Base-by-base conservation (phyloP, 768 basidiomycete species). In the Amanita brunnescens region DNA sequence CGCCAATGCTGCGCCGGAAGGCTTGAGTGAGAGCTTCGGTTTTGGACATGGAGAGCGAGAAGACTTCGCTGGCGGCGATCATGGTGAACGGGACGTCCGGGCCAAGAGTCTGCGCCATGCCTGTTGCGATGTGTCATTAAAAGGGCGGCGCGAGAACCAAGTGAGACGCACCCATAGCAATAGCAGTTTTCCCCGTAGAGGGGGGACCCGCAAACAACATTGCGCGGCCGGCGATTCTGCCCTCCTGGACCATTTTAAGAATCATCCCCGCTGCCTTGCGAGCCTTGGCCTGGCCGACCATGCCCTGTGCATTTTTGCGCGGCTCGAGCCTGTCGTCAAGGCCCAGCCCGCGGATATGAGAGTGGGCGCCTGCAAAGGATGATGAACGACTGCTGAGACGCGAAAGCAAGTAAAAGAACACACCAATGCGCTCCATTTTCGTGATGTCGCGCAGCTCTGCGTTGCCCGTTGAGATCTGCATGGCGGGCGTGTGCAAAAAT, bases 161-260 rank as follows among this genome's bases (percentile, higher is more conserved):
- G 7, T 37, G 7, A 9, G 9, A 73, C 79, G 47, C 58, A 89
- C 93, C 95, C 68, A 98, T 78, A 5, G 95, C 96, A 61, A 99
- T 96, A 29, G 96, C 96, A 0, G 96, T 98, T 70, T 99, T 99
- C 21, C 96, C 96, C 0, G 93, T 92, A 29, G 91, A 91, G 5
- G 96, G 94, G 5, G 96, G 96, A 0, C 96, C 96, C 14, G 96
- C 96, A 67, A 99, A 96, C 49, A 99, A 73, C 69, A 99, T 94
- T 5, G 94, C 91, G 39, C 95, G 80, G 23, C 96, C 96, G 0
- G 96, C 93, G 60, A 98, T 97, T 52, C 85, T 77, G 14, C 92
- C 92, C 61, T 96, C 91, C 66, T 96, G 90, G 5, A 98, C 93
- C 94, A 99, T 95, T 70, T 87, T 94, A 60, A 98, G 78, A 55